Base-by-base conservation (phyloP, 176 grass and related monocot species). In the Raddia distichophylla region DNA sequence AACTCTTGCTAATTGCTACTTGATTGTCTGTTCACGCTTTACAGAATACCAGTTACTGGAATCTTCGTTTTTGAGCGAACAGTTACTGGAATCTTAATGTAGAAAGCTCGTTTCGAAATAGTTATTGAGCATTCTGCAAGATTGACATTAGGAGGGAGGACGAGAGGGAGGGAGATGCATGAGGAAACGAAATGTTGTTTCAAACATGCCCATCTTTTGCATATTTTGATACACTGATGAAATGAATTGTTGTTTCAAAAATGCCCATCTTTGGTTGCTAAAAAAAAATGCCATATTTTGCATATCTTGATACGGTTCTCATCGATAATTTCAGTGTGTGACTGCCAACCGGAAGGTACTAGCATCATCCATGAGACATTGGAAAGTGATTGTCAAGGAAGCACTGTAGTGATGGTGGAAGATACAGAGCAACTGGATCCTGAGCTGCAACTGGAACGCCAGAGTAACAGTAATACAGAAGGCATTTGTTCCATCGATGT, bases 371-470 rank as follows among this genome's bases (percentile, higher is more conserved):
- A 8, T 65, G 67, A 79, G 67, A 34, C 37, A 56, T 35, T 79
- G 75, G 67, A 56, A 62, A 79, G 35, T 34, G 75, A 72, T 79
- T 7, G 57, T 79, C 83, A 54, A 85, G 83, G 63, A 71, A 70
- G 75, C 33, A 63, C 47, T 72, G 71, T 47, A 71, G 57, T 71
- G 73, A 13, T 57, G 63, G 74, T 52, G 45, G 80, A 47, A 70
- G 83, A 71, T 60, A 54, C n/a, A 5, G n/a, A 79, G 47, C 58
- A 34, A 73, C 67, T 70, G 55, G 64, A 51, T 15, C 64, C 34
- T 49, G 72, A 19, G 7, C 16, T 73, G 58, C n/a, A 82, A 63
- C 86, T 78, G 65, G 17, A 77, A 64, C 71, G 34, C 37, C 57
- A 33, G 37, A 71, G 59, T 64, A 83, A 57, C 48, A 57, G 18